Base-by-base conservation (phyloP, 306 rosid species). In the Echinosophora koreensis region DNA sequence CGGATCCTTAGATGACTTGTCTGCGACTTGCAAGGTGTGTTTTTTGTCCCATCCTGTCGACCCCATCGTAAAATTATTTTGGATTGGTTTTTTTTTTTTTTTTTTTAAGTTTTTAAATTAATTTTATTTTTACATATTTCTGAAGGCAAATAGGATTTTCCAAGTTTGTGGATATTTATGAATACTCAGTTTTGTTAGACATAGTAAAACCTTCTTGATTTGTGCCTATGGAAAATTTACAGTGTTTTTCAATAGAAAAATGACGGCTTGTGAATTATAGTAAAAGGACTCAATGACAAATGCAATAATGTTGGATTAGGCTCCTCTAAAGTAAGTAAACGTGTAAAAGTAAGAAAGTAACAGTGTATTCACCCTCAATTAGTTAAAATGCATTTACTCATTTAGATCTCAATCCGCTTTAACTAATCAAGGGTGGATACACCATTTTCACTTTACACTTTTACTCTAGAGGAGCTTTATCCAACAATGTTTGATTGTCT, bases 21-120 rank as follows among this genome's bases (percentile, higher is more conserved):
- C 81, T 38, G 61, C 55, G 18, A 75, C 76, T 37, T 4, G 75
- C 81, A 63, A 79, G 81, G 84, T 84, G 9, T 54, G 73, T 54
- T 73, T 41, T 73, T 71, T 78, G 34, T 17, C 39, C 54, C 38
- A 27, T 77, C 42, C 18, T 71, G 22, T 13, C 28, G 6, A 66
- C 32, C 54, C 72, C 76, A 50, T 67, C 66, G 44, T 47, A 8
- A 47, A 10, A 3, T 35, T 42, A 18, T 13, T 59, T 16, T 66
- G n/a, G 30, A 17, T 51, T 68, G 8, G 11, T 12, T 13, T 70
- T 34, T 9, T 4, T 35, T 15, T 71, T 5, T 9, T 28, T 6
- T 22, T 67, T 8, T 3, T 14, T 0, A 71, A 16, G 32, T 30
- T 39, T 6, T 22, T 22, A 0, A 22, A 22, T 22, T 22, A 6